A percentile compares a stretch with the other conserved stretches of the same genome.
These are phyloP conservation scores for Parathielavia hyrcaniae DNA, from an alignment of 495 filamentous ascomycete species.

Conservation along the genomic window DNA sequence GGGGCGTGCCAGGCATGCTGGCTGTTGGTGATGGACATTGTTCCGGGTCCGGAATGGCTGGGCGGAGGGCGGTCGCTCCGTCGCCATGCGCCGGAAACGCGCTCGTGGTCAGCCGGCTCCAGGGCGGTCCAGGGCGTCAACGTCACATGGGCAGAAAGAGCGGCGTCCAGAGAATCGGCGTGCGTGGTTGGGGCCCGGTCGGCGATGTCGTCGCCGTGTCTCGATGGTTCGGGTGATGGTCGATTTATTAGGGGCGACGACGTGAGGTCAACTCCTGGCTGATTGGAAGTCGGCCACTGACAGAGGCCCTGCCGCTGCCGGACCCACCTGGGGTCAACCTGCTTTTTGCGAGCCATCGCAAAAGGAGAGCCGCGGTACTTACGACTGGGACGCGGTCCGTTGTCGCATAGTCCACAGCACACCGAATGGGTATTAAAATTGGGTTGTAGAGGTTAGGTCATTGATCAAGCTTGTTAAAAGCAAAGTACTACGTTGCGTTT, in stretches of 20 bases:
- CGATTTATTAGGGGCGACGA: conserved; percentile 39
- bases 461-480: no score
- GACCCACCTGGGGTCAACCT: conserved; percentile 24
- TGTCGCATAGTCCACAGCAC: neutral
- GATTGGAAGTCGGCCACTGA: conserved; percentile 35
- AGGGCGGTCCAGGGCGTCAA: conserved; percentile 34
- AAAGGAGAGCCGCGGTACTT: neutral
- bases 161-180: conserved; percentile 40
- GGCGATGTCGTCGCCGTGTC: conserved; percentile 35
- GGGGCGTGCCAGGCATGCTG: conserved; percentile 45
- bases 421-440: neutral
- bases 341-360: conserved; percentile 18
- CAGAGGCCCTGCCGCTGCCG: conserved; percentile 28
- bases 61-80: conserved; percentile 30
- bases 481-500: no score
- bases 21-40: conserved; percentile 49
- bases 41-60: conserved; percentile 33
- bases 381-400: neutral
- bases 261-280: conserved; percentile 38
- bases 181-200: conserved; percentile 25
- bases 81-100: conserved; percentile 46
- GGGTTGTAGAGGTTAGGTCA: neutral
- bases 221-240: conserved; percentile 38
- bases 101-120: conserved; percentile 42
- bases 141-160: conserved; percentile 37